These are phyloP conservation scores for Acanthochlamys bracteata DNA, from an alignment of 106 monocot genomes.

Conservation along the genomic window DNA sequence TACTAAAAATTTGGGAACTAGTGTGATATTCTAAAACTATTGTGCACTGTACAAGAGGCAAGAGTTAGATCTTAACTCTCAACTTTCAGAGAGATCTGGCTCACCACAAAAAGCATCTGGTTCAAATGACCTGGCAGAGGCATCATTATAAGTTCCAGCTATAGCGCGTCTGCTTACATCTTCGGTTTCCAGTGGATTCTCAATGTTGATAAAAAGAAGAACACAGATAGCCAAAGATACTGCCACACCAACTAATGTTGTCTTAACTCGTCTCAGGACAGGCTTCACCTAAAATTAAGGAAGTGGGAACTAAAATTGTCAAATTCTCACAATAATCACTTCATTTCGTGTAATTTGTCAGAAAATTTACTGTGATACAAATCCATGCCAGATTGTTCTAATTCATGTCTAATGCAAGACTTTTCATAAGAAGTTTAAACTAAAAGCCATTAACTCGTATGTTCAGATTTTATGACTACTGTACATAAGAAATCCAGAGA, in stretches of 20 bases:
- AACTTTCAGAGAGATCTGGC: constrained; percentile 32
- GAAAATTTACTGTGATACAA: no score
- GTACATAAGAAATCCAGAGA: no score
- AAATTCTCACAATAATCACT: background rate
- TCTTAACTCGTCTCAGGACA: constrained; percentile 74
- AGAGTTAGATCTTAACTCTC: background rate
- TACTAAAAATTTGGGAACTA: no score
- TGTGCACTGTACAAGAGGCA: background rate
- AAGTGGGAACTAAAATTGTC: background rate
- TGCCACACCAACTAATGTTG: constrained; percentile 72
- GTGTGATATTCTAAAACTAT: no score
- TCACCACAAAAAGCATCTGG: constrained; percentile 87
- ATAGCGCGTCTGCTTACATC: constrained; percentile 26
- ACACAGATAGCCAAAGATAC: constrained; percentile 53
- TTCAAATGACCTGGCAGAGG: constrained; percentile 81
- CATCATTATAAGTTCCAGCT: constrained; percentile 69
- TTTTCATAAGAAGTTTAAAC: no score
- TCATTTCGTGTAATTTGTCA: no score
- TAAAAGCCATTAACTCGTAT: no score
- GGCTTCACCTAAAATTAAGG: constrained; percentile 70
- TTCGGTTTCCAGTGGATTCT: constrained; percentile 28
- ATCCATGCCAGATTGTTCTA: no score
- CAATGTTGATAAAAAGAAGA: constrained; percentile 54
- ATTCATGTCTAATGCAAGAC: no score
- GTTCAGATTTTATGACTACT: no score